phyloP scores from a whole-genome alignment of 1,284 basidiomycete genomes.

The Ceratobasidium sp. region DNA sequence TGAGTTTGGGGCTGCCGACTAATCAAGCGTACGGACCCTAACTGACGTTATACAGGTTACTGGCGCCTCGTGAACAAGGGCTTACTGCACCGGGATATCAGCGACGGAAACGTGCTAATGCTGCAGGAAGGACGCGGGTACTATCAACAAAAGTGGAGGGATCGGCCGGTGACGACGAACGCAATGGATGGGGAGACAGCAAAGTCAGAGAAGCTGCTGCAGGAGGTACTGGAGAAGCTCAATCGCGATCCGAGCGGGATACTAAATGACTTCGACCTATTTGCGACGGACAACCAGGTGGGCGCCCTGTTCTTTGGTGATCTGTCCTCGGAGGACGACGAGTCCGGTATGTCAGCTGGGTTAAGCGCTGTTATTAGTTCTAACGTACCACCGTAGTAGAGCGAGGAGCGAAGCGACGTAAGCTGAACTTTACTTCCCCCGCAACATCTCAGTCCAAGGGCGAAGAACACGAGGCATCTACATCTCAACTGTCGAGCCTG shows the following conservation, averaged over 20 bases:
- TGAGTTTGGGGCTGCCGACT: neutral
- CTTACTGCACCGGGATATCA: slow-evolving; percentile 22
- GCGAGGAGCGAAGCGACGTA: neutral
- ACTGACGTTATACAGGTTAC: slow-evolving; percentile 13
- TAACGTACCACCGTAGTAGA: neutral
- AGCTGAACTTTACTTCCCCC: neutral
- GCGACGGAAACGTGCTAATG: slow-evolving; percentile 23
- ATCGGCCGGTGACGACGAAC: neutral
- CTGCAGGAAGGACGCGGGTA: neutral
- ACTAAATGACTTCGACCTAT: slow-evolving; percentile 31
- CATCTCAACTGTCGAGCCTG: neutral
- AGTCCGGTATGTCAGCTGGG: neutral
- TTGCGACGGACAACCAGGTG: neutral
- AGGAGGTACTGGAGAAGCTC: neutral
- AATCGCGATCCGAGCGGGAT: slow-evolving; percentile 20
- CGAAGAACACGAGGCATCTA: neutral
- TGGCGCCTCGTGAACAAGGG: slow-evolving; percentile 18
- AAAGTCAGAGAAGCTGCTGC: slow-evolving; percentile 8
- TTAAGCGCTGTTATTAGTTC: neutral
- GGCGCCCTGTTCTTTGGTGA: neutral
- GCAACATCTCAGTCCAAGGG: neutral
- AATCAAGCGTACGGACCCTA: neutral
- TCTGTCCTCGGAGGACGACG: neutral
- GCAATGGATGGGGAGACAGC: neutral
- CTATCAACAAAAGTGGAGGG: neutral